Evolutionary conservation across 495 filamentous ascomycete genomes (phyloP).

Genomic region (Xylaria grammica): DNA sequence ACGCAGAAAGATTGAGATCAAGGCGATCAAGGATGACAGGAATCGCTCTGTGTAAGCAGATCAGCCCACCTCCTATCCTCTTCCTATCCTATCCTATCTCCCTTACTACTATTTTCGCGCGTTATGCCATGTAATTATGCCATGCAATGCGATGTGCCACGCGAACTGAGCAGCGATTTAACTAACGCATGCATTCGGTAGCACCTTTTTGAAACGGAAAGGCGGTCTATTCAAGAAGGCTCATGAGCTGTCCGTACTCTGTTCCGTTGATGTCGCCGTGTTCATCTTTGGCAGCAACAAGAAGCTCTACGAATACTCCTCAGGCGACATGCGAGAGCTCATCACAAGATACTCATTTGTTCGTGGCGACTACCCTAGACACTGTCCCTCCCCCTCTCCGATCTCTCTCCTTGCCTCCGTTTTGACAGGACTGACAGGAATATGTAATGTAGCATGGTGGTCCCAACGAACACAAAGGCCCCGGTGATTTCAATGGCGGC

Average conservation of each 20-base stretch:
- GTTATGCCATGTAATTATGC: neutral
- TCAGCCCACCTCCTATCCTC: slow-evolving; percentile 22
- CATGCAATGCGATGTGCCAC: slow-evolving; percentile 38
- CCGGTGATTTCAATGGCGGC: slow-evolving; percentile 84
- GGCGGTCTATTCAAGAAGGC: slow-evolving; percentile 99
- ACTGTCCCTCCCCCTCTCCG: neutral
- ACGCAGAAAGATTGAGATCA: slow-evolving; percentile 93
- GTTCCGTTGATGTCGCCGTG: slow-evolving; percentile 96
- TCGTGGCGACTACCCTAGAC: slow-evolving; percentile 46
- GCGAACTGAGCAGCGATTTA: slow-evolving; percentile 83
- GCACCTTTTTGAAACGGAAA: slow-evolving; percentile 98
- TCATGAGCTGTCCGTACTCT: slow-evolving; percentile 96
- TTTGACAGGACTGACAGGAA: slow-evolving; percentile 34
- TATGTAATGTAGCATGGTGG: slow-evolving; percentile 71
- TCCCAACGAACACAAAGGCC: slow-evolving; percentile 95
- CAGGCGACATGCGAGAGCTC: slow-evolving; percentile 88
- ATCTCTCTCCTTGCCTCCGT: too few relatives aligned
- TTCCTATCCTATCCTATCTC: slow-evolving; percentile 49
- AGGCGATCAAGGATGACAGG: slow-evolving; percentile 98
- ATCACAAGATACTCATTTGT: slow-evolving; percentile 88
- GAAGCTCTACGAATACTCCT: slow-evolving; percentile 97
- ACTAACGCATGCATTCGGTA: slow-evolving; percentile 78
- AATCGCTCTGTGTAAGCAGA: slow-evolving; percentile 94
- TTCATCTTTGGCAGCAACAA: slow-evolving; percentile 99
- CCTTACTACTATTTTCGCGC: slow-evolving; percentile 62